Percentiles rank a stretch among this genome's conserved stretches.
phyloP scores from a whole-genome alignment of 495 filamentous ascomycete genomes.

The Aspergillus avenaceus region DNA sequence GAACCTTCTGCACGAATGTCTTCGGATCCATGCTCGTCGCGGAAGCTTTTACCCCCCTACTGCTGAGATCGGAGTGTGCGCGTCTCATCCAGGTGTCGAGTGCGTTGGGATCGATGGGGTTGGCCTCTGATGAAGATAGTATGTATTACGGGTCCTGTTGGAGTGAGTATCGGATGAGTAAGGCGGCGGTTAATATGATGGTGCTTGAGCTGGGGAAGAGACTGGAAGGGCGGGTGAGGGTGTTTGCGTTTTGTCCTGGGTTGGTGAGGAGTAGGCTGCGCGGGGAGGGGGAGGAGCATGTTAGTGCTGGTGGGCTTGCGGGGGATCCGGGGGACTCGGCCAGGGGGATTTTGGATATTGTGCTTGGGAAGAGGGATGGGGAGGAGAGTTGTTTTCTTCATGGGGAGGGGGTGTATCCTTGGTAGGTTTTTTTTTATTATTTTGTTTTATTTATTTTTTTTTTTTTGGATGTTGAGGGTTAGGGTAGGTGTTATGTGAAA shows the following conservation, averaged over 20 bases:
- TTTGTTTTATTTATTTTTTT: too few relatives aligned
- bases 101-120: conserved; percentile 16
- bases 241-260: conserved; percentile 26
- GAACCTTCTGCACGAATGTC: conserved; percentile 29
- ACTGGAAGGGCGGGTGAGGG: conserved; percentile 5
- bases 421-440: conserved; percentile 17
- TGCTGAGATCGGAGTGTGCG: conserved; percentile 23
- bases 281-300: conserved; percentile 24
- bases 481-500: too few relatives aligned
- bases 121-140: conserved; percentile 3
- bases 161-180: conserved; percentile 11
- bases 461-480: too few relatives aligned
- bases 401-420: conserved; percentile 22
- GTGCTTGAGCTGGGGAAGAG: conserved; percentile 3
- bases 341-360: conserved; percentile 27
- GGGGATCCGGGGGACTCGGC: conserved; percentile 28
- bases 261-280: conserved; percentile 35
- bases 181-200: conserved; percentile 13
- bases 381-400: conserved; percentile 31
- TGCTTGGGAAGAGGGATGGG: conserved; percentile 29
- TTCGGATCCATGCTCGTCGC: conserved; percentile 21
- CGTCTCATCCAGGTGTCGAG: conserved; percentile 29
- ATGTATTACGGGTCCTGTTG: not conserved
- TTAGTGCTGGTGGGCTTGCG: conserved; percentile 22
- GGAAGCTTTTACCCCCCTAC: conserved; percentile 32